phyloP scores from a whole-genome alignment of 192 early-diverging fungal genomes.

The Coemansia sp. region DNA sequence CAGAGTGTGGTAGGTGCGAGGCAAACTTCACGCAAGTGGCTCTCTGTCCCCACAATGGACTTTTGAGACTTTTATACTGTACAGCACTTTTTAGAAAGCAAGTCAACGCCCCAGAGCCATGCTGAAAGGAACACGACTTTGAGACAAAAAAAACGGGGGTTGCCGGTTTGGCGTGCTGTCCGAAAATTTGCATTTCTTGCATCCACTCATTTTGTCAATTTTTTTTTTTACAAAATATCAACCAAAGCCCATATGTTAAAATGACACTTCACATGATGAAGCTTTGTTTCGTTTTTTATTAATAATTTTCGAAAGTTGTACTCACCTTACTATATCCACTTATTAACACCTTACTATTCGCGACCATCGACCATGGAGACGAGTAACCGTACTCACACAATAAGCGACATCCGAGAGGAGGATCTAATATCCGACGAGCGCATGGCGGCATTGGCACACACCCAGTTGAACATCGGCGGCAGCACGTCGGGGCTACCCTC shows the following conservation, averaged over 20 bases:
- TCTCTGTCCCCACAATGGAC: too few relatives aligned
- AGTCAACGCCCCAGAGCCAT: too few relatives aligned
- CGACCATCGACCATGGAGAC: neutral
- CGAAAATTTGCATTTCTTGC: too few relatives aligned
- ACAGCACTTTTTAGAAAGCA: too few relatives aligned
- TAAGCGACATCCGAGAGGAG: neutral
- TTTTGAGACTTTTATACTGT: too few relatives aligned
- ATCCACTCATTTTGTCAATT: too few relatives aligned
- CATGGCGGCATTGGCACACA: slow-evolving; percentile 1
- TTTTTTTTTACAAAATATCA: neutral
- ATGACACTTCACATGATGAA: neutral
- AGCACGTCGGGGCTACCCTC: slow-evolving; percentile 2
- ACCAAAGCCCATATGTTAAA: neutral
- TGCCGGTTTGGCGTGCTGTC: too few relatives aligned
- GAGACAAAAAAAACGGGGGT: too few relatives aligned
- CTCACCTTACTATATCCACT: neutral
- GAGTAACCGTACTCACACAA: neutral
- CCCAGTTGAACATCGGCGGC: neutral
- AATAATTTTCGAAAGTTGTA: neutral
- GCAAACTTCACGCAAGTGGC: too few relatives aligned
- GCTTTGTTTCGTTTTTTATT: neutral
- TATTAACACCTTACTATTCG: neutral
- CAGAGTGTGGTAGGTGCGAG: too few relatives aligned
- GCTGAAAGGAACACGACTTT: too few relatives aligned
- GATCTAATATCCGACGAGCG: neutral